Percentiles rank a stretch among this genome's conserved stretches.
phyloP scores from a whole-genome alignment of 768 basidiomycete species.

The Epithele typhae region DNA sequence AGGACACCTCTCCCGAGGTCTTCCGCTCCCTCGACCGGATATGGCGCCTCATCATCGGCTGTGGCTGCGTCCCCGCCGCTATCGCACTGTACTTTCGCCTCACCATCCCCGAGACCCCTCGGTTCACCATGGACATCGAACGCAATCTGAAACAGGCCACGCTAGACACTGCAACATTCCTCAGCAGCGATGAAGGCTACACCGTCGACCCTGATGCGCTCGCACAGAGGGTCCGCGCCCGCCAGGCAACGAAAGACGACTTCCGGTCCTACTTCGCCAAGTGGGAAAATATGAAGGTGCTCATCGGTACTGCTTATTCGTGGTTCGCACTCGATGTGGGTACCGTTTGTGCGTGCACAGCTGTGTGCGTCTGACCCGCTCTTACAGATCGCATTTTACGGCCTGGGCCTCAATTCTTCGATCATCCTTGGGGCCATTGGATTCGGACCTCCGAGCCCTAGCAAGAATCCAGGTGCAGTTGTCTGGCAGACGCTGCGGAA shows the following conservation, averaged over 20 bases:
- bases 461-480: conserved; percentile 27
- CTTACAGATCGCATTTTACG: conserved; percentile 88
- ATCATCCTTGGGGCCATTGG: conserved; percentile 74
- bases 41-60: conserved; percentile 87
- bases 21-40: conserved; percentile 60
- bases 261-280: conserved; percentile 65
- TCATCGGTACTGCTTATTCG: conserved; percentile 78
- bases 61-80: conserved; percentile 78
- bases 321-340: conserved; percentile 88
- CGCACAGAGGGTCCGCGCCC: conserved; percentile 45
- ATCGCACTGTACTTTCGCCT: conserved; percentile 89
- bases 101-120: conserved; percentile 89
- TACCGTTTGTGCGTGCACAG: conserved; percentile 49
- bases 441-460: conserved; percentile 47
- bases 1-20: conserved; percentile 35
- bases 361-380: conserved; percentile 94
- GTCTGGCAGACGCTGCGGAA: conserved; percentile 61
- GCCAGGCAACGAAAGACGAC: conserved; percentile 39
- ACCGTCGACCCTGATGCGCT: conserved; percentile 51
- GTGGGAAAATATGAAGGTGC: conserved; percentile 76
- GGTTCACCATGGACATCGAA: conserved; percentile 90
- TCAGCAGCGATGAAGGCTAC: conserved; percentile 40
- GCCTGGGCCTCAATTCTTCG: conserved; percentile 79
- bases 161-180: conserved; percentile 66
- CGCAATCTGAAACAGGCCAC: conserved; percentile 74